These are phyloP conservation scores for Cylindrotheca closterium DNA, from an alignment of 108 stramenopile genomes.

Conservation along the genomic window DNA sequence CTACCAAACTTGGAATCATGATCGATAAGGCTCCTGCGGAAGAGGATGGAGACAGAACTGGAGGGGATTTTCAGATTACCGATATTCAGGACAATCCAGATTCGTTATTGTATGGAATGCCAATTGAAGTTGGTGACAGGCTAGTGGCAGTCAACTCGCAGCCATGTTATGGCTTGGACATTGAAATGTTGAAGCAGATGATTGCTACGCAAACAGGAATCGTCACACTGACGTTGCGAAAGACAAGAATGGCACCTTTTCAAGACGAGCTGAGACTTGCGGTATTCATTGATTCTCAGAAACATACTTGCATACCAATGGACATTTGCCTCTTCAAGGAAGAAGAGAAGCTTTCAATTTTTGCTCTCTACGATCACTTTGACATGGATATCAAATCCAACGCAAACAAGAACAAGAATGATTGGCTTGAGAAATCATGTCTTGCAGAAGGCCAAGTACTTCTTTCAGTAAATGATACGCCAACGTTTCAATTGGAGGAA, in stretches of 20 bases:
- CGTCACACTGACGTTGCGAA: not conserved
- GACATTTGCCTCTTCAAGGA: not conserved
- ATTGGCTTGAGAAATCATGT: not conserved
- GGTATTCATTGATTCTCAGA: not conserved
- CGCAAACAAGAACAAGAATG: not conserved
- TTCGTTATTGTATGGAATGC: not conserved
- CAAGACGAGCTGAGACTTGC: not conserved
- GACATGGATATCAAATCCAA: not conserved
- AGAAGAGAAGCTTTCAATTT: not conserved
- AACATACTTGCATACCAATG: not conserved
- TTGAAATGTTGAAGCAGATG: not conserved
- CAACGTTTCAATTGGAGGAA: not conserved
- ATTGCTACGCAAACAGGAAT: not conserved
- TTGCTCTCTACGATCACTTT: not conserved
- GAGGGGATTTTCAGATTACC: not conserved
- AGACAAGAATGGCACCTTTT: not conserved
- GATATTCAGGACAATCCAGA: not conserved
- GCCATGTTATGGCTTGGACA: not conserved
- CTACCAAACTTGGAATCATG: not conserved
- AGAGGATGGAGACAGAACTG: not conserved
- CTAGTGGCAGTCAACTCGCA: not conserved
- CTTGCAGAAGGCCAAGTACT: not conserved
- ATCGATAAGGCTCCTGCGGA: not conserved
- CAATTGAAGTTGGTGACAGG: not conserved
- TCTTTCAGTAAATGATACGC: not conserved